phyloP scores from a whole-genome alignment of 352 stramenopile species.

The Phytopythium aichiense region DNA sequence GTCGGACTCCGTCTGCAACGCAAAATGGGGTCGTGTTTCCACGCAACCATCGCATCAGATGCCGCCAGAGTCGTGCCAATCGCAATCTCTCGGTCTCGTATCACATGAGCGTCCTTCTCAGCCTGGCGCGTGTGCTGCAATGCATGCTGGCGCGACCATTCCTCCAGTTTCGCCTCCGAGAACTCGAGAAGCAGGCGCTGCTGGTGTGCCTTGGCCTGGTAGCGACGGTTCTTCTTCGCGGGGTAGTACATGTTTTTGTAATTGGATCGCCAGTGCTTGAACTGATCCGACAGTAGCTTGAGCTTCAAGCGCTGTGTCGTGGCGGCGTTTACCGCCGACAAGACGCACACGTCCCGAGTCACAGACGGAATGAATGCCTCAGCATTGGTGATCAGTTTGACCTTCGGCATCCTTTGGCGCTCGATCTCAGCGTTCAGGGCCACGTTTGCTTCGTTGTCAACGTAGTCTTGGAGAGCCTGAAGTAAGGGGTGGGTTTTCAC shows the following conservation, averaged over 20 bases:
- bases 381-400: constrained; percentile 32
- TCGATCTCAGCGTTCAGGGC: constrained; percentile 19
- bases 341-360: constrained; percentile 9
- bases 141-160: constrained; percentile 1
- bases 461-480: constrained; percentile 60
- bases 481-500: constrained; percentile 63
- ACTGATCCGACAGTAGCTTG: constrained; percentile 33
- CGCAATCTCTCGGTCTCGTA: constrained; percentile 42
- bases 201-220: constrained; percentile 33
- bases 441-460: constrained; percentile 39
- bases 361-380: constrained; percentile 24
- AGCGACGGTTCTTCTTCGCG: constrained; percentile 20
- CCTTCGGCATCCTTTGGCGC: constrained; percentile 17
- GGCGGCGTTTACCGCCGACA: constrained; percentile 33
- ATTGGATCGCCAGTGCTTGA: constrained; percentile 37
- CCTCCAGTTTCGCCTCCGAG: constrained; percentile 15
- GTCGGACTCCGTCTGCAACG: background rate
- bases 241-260: constrained; percentile 34
- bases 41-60: constrained; percentile 42
- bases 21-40: constrained; percentile 13
- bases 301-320: constrained; percentile 33
- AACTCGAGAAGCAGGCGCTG: constrained; percentile 41
- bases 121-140: constrained; percentile 5
- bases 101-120: background rate
- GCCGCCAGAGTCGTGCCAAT: constrained; percentile 43